A percentile compares a stretch with the other conserved stretches of the same genome.
Evolutionary conservation across 1,284 basidiomycete species (phyloP).

Genomic region (Microbotryum violaceum): DNA sequence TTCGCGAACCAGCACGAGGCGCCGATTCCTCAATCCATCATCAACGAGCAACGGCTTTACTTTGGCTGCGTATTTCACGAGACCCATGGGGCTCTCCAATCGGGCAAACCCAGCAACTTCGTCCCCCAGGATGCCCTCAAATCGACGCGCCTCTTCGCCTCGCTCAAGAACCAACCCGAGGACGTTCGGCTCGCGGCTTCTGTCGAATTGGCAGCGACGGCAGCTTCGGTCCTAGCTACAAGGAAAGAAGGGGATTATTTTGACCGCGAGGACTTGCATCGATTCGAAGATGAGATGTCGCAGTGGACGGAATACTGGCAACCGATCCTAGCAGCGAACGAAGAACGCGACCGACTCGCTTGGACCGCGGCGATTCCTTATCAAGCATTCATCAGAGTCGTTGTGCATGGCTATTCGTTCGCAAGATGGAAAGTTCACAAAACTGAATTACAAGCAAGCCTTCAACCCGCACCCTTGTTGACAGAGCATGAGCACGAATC

Average conservation of each 20-base stretch:
- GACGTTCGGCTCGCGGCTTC: conserved; percentile 28
- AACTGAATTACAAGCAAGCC: conserved; percentile 7
- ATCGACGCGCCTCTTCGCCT: conserved; percentile 29
- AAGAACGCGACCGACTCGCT: conserved; percentile 8
- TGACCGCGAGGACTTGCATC: conserved; percentile 12
- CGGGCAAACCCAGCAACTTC: conserved; percentile 25
- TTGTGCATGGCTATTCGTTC: conserved; percentile 26
- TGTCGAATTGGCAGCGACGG: conserved; percentile 27
- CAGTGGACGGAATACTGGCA: conserved; percentile 28
- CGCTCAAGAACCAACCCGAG: conserved; percentile 10
- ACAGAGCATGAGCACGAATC: conserved; percentile 14
- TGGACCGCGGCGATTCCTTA: conserved; percentile 24
- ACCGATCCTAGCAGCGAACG: conserved; percentile 12
- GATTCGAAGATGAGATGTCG: conserved; percentile 22
- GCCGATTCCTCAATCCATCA: conserved; percentile 18
- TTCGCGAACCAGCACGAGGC: conserved; percentile 22
- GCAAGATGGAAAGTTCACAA: conserved; percentile 26
- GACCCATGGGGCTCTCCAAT: conserved; percentile 28
- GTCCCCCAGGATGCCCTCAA: conserved; percentile 20
- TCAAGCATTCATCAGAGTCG: conserved; percentile 22
- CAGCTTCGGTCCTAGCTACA: conserved; percentile 8
- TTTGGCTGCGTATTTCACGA: conserved; percentile 30
- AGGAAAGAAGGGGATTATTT: conserved; percentile 18
- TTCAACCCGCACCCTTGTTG: not conserved
- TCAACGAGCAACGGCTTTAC: conserved; percentile 24